Base-by-base conservation (phyloP, 1,284 basidiomycete species). In the Boletus sp. region DNA sequence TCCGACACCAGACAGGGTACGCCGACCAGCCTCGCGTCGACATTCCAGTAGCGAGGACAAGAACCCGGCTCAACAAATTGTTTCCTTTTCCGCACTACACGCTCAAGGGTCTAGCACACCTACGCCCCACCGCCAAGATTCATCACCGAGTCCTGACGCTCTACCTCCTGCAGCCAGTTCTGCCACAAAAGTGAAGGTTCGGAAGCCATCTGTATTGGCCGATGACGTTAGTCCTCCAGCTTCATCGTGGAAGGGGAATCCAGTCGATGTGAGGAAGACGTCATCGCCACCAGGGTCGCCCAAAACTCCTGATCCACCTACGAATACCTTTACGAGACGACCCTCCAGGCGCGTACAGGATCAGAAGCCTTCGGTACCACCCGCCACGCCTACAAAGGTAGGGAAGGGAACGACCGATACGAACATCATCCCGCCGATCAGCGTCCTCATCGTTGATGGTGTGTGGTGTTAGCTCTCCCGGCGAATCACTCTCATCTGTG, bases 391-490 rank as follows among this genome's bases (percentile, higher is more conserved):
- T 27, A 33, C 51, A 20, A 57, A 68, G 46, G 47, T 35, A 9
- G 61, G 53, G 10, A 66, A 67, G 50, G 58, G 54, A 19, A 58
- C 64, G 46, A 41, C 57, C 8, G 75, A 73, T 55, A 72, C 76
- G 30, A 78, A 78, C 53, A 84, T 95, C 32, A 85, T 94, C 2
- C 94, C 94, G 5, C 94, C 94, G 0, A 94, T 97, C 63, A 94
- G 90, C 59, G 94, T 97, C 0, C 77, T 97, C 57, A 94, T 97
- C 54, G 94, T 97, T 23, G 94, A 97, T 68, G 94, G 94, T 92
- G 51, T 52, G 81, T 72, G 14, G 12, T 33, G 54, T 62, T 44
- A 38, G 20, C 42, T 39, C 48, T 40, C 16, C 45, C n/a, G 51
- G 34, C 35, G 48, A 50, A 38, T 41, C 27, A 51, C 41, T 49